Evolutionary conservation across 73 alveolate genomes (phyloP).

Genomic region (Stentor roeselii): DNA sequence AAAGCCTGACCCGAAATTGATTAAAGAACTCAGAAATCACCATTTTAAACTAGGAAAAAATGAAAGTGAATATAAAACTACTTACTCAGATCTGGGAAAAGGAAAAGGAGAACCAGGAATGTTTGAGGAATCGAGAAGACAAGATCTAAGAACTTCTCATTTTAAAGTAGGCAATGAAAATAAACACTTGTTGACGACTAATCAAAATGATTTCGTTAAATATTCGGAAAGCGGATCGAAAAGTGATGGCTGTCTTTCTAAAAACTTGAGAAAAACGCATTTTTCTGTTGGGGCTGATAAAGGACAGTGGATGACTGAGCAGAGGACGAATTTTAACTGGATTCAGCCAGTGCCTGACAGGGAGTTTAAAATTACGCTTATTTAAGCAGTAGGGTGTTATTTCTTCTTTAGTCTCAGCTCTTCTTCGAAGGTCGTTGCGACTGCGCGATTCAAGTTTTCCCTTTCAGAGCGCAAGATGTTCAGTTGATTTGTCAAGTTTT

Average conservation of each 20-base stretch:
- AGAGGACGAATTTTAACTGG: background rate
- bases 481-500: background rate
- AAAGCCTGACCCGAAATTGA: constrained; percentile 22
- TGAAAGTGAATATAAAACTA: constrained; percentile 8
- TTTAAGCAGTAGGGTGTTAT: too few relatives aligned
- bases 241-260: background rate
- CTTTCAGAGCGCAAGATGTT: background rate
- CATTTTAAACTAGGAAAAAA: constrained; percentile 5
- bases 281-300: background rate
- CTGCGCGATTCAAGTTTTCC: constrained; percentile 8
- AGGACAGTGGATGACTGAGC: background rate
- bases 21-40: background rate
- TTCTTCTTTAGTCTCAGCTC: background rate
- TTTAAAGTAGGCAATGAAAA: background rate
- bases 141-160: background rate
- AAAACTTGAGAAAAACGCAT: constrained; percentile 16
- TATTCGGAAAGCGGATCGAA: background rate
- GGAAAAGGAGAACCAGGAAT: constrained; percentile 4
- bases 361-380: background rate
- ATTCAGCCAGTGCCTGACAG: constrained; percentile 17
- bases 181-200: background rate
- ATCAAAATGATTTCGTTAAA: background rate
- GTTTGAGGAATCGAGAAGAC: background rate
- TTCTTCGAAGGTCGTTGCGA: constrained; percentile 19
- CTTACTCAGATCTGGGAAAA: background rate